Evolutionary conservation across 179 eudicot genomes (phyloP).

Genomic region (Patellifolia procumbens): DNA sequence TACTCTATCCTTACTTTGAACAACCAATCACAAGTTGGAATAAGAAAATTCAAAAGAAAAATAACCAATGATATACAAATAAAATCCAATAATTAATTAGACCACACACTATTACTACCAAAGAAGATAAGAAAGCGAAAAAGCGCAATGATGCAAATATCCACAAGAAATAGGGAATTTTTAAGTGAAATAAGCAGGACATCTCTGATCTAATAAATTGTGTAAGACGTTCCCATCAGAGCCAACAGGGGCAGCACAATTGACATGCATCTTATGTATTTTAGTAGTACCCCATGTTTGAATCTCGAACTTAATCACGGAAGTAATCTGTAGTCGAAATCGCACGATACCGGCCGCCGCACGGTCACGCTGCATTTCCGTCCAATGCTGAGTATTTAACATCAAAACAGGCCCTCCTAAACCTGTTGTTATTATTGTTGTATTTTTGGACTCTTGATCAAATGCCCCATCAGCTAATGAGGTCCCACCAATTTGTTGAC

Average conservation of each 20-base stretch:
- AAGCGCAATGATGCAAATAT: too few relatives aligned
- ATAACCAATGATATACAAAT: neutral
- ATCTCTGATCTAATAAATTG: slow-evolving; percentile 36
- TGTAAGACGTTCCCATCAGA: slow-evolving; percentile 61
- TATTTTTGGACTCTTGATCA: slow-evolving; percentile 61
- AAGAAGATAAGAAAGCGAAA: too few relatives aligned
- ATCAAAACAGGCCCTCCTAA: slow-evolving; percentile 51
- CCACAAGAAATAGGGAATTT: neutral
- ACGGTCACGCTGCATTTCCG: slow-evolving; percentile 46
- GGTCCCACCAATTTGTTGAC: slow-evolving; percentile 50
- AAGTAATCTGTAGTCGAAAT: slow-evolving; percentile 51
- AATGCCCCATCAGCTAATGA: slow-evolving; percentile 42
- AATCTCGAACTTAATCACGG: slow-evolving; percentile 68
- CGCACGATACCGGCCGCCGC: slow-evolving; percentile 45
- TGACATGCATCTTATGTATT: slow-evolving; percentile 70
- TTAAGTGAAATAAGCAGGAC: slow-evolving; percentile 66
- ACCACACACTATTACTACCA: neutral
- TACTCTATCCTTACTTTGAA: neutral
- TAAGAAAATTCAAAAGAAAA: neutral
- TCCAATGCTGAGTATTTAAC: slow-evolving; percentile 45
- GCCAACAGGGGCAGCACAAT: slow-evolving; percentile 60
- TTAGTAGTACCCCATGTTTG: slow-evolving; percentile 48
- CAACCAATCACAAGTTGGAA: neutral
- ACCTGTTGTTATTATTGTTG: slow-evolving; percentile 40
- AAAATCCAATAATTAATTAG: neutral